Evolutionary conservation across 179 eudicot species (phyloP).

Genomic region (Silene vulgaris): DNA sequence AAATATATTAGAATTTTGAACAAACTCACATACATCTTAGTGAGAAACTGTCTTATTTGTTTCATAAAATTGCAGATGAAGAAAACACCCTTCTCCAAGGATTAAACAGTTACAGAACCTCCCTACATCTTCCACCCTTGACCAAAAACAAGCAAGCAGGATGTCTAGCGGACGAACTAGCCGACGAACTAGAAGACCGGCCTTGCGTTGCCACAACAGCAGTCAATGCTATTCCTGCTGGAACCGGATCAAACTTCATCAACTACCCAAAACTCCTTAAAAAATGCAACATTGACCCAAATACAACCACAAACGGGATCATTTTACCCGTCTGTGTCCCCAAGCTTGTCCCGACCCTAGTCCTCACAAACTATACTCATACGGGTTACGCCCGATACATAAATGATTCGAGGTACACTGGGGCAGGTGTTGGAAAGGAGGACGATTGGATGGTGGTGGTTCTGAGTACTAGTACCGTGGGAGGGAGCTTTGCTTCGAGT

Average conservation of each 20-base stretch:
- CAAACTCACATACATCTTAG: no score
- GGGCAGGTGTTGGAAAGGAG: conserved; percentile 56
- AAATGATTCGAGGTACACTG: conserved; percentile 50
- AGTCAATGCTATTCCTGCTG: conserved; percentile 26
- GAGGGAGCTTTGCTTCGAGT: conserved; percentile 45
- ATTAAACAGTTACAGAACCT: conserved; percentile 57
- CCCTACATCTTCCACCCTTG: conserved; percentile 34
- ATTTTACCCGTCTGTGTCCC: conserved; percentile 65
- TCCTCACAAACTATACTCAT: conserved; percentile 66
- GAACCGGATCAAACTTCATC: conserved; percentile 28
- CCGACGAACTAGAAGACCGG: conserved; percentile 42
- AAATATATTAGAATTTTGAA: no score
- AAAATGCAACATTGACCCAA: conserved; percentile 51
- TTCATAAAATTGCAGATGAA: conserved; percentile 36
- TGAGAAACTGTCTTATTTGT: no score
- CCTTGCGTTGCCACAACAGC: conserved; percentile 34
- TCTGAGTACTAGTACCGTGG: conserved; percentile 40
- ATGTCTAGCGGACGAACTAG: conserved; percentile 60
- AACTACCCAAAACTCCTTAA: conserved; percentile 42
- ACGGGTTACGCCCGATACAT: conserved; percentile 33
- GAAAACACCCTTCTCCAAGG: conserved; percentile 67
- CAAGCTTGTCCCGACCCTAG: conserved; percentile 47
- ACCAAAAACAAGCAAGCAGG: conserved; percentile 55
- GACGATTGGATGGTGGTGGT: conserved; percentile 75
- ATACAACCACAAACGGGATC: conserved; percentile 44